These are phyloP conservation scores for Eucalyptus leucophloia DNA, from an alignment of 345 rosid genomes.

Conservation along the genomic window DNA sequence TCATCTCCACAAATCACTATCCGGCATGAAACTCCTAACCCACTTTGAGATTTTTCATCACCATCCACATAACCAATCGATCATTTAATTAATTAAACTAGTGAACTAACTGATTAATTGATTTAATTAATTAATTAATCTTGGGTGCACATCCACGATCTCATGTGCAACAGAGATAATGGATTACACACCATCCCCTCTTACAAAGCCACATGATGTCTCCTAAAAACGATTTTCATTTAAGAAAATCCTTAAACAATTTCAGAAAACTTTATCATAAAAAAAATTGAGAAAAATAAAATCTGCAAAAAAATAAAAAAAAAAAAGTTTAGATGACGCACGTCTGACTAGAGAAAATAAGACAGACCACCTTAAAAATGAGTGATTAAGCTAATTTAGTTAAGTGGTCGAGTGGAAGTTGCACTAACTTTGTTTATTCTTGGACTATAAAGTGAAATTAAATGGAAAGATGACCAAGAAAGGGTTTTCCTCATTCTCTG, in stretches of 20 bases:
- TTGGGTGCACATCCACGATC: not conserved
- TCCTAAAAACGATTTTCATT: not conserved
- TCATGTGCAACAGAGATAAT: not conserved
- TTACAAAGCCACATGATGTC: not conserved
- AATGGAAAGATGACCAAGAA: not conserved
- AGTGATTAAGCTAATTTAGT: not conserved
- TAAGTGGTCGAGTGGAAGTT: not conserved
- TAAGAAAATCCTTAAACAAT: not conserved
- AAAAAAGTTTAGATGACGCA: not conserved
- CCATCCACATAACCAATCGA: not conserved
- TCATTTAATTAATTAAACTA: not conserved
- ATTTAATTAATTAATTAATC: not conserved
- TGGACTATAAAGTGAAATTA: not conserved
- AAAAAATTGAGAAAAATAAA: not conserved
- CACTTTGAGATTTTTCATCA: not conserved
- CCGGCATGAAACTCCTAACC: not conserved
- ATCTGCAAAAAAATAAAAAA: not conserved
- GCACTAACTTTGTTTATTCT: not conserved
- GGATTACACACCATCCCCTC: conserved; percentile 7
- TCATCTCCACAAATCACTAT: not conserved
- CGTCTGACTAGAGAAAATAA: not conserved
- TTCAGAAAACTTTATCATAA: not conserved
- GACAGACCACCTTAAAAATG: not conserved
- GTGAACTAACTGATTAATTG: not conserved
- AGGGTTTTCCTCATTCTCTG: not conserved